Evolutionary conservation across 345 rosid genomes (phyloP).

Genomic region (Pelargonium nanum): DNA sequence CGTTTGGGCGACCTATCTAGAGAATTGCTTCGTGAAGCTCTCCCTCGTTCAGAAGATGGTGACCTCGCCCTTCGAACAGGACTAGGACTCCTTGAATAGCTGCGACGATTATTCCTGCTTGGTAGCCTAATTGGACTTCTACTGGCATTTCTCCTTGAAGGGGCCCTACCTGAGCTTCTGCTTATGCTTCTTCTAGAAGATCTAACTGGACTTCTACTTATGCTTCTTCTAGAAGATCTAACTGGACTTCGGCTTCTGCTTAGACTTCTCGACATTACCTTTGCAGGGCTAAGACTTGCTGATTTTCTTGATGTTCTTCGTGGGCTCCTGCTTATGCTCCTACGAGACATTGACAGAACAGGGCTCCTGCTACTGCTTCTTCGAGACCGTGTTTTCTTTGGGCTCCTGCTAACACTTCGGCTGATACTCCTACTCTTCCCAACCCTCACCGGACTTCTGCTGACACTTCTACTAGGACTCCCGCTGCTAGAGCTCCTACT

Average conservation of each 20-base stretch:
- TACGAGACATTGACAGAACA: conserved; percentile 19
- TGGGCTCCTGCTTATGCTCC: conserved; percentile 33
- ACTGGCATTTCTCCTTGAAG: conserved; percentile 15
- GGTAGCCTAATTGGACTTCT: conserved; percentile 45
- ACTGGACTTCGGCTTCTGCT: conserved; percentile 16
- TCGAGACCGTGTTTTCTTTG: conserved; percentile 21
- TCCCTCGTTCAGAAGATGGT: conserved; percentile 48
- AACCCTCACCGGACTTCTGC: conserved; percentile 3
- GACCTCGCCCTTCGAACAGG: conserved; percentile 47
- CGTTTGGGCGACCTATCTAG: conserved; percentile 75
- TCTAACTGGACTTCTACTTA: conserved; percentile 19
- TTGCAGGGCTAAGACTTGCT: neutral
- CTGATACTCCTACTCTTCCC: neutral
- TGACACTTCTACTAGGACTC: conserved; percentile 31
- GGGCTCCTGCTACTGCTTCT: conserved; percentile 42
- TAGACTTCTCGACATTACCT: conserved; percentile 6
- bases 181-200: conserved; percentile 37
- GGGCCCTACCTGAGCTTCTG: conserved; percentile 29
- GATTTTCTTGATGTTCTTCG: conserved; percentile 11
- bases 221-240: conserved; percentile 10
- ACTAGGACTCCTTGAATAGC: conserved; percentile 49
- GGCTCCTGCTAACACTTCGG: conserved; percentile 1
- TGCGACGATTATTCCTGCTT: conserved; percentile 41
- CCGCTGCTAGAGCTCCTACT: conserved; percentile 34
- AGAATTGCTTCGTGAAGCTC: conserved; percentile 73